Evolutionary conservation across 306 rosid species (phyloP), one percentile per base, ranked within the genome.

Genomic region (Cicer judaicum): DNA sequence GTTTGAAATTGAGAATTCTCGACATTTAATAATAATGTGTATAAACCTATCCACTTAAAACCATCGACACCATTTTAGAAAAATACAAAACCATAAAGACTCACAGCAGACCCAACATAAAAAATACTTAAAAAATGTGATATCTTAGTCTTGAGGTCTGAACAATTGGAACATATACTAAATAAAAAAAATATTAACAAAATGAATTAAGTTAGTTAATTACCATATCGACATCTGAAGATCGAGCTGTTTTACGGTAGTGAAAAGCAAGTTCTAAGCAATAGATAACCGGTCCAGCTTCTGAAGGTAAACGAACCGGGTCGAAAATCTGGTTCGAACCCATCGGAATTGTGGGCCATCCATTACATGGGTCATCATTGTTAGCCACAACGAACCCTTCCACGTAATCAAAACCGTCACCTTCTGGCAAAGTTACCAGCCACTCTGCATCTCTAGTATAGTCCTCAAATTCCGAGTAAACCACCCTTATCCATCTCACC

Each of bases 401-500:
- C 89, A 95, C 89, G 89, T 95, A 95, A 61, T 92, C 96, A 64
- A 95, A 95, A 57, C 90, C 86, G 40, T 88, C 89, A n/a, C 84
- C 84, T 29, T 92, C 93, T 54, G 40, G 73, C 42, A 59, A 82
- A 70, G 78, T 85, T 68, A 92, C 93, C n/a, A 92, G 87, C 63
- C 79, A 82, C 83, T 95, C 99, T 1, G 98, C 93, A 75, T 95
- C 99, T 8, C 78, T 60, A 10, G 88, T 83, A 76, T 73, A 95
- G 10, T 85, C 88, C 49, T 86, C 96, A 73, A 92, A 92, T 49
- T 92, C 91, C 0, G 87, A 48, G 67, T 95, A 95, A 9, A 95
- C 93, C 70, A 90, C 72, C 82, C 99, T 90, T 81, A 92, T 92
- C 98, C 98, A 92, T 44, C 91, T 86, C 83, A 92, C 98, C 99